These are phyloP conservation scores for Amphibolis antarctica DNA, from an alignment of 106 monocot genomes.

Conservation along the genomic window DNA sequence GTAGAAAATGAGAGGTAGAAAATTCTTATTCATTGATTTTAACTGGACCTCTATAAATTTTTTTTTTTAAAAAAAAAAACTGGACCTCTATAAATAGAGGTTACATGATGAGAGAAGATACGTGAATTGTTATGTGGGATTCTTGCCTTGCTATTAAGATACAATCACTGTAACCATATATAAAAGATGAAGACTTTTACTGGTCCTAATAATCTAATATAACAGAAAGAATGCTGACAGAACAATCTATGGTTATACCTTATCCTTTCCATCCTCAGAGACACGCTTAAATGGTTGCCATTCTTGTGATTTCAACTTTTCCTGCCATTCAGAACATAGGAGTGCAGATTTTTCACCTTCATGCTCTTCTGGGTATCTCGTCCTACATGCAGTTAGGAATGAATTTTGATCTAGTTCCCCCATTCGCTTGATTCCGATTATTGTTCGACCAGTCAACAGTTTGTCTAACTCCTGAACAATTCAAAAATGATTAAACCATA, in stretches of 20 bases:
- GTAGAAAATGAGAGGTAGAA: too few relatives aligned
- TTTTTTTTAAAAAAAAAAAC: too few relatives aligned
- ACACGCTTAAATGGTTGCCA: conserved; percentile 20
- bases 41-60: too few relatives aligned
- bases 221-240: neutral
- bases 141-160: too few relatives aligned
- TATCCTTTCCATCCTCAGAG: neutral
- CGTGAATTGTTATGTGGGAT: too few relatives aligned
- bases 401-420: conserved; percentile 14
- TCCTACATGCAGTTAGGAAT: conserved; percentile 7
- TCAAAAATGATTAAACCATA: neutral
- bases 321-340: conserved; percentile 18
- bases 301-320: conserved; percentile 7
- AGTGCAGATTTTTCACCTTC: conserved; percentile 5
- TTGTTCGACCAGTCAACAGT: conserved; percentile 16
- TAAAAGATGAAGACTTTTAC: too few relatives aligned
- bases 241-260: conserved; percentile 7
- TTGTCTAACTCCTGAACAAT: conserved; percentile 41
- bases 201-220: neutral
- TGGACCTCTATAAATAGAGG: too few relatives aligned
- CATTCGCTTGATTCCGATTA: conserved; percentile 72
- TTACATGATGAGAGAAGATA: too few relatives aligned
- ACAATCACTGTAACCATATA: too few relatives aligned
- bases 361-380: neutral
- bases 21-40: too few relatives aligned